Percentiles rank a stretch among this genome's conserved stretches.
Conservation (phyloP, 2,329 filamentous ascomycete species). For the Aspergillus hortae region DNA sequence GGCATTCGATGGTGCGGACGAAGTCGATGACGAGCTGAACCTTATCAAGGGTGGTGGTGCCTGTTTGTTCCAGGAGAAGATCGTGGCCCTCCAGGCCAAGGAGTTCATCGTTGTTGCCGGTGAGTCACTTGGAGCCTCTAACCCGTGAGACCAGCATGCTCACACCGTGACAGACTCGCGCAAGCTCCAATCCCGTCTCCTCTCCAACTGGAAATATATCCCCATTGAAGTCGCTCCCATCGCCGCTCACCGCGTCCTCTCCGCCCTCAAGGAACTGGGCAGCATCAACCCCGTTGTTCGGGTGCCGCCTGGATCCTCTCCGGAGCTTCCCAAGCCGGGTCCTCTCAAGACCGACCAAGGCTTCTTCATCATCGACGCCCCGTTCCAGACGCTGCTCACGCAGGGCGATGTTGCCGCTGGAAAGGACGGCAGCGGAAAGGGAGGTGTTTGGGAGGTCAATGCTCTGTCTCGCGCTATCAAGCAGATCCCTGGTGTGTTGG, state of each 20-base stretch:
- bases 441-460: constrained; percentile 76
- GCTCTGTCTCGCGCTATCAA: constrained; percentile 72
- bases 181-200: constrained; percentile 76
- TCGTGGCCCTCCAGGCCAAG: constrained; percentile 79
- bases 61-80: constrained; percentile 97
- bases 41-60: constrained; percentile 97
- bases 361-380: constrained; percentile 89
- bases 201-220: constrained; percentile 73
- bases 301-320: constrained; percentile 55
- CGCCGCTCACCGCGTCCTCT: constrained; percentile 72
- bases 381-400: constrained; percentile 73
- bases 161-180: constrained; percentile 65
- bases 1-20: constrained; percentile 93
- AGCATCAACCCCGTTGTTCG: constrained; percentile 68
- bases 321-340: constrained; percentile 63
- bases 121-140: constrained; percentile 38
- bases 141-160: background rate
- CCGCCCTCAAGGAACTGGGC: constrained; percentile 69
- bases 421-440: constrained; percentile 52
- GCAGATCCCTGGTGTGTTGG: constrained; percentile 78
- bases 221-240: constrained; percentile 92
- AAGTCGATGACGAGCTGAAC: constrained; percentile 91
- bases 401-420: constrained; percentile 50
- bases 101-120: constrained; percentile 85
- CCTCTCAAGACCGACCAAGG: constrained; percentile 82